A percentile compares a stretch with the other conserved stretches of the same genome.
phyloP scores from a whole-genome alignment of 2,329 filamentous ascomycete genomes.

The Alternaria viburni region DNA sequence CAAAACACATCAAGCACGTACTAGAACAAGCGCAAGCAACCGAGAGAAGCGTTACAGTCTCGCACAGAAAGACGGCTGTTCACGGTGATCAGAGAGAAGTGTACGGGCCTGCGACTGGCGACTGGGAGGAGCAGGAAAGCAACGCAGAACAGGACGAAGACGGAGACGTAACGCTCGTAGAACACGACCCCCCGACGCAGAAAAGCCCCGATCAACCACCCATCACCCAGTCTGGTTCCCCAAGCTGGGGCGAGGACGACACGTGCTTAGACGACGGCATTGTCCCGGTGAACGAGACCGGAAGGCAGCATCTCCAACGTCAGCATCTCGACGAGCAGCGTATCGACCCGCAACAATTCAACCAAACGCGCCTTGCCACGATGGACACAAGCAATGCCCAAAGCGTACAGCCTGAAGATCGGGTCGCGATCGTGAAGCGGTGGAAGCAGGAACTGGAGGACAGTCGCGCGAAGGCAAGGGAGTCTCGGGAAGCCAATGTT shows the following conservation, averaged over 20 bases:
- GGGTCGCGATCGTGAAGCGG: not conserved
- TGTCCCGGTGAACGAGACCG: accelerated
- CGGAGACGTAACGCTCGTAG: not conserved
- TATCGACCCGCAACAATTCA: not conserved
- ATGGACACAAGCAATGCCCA: not conserved
- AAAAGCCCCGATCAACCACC: not conserved
- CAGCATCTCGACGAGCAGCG: not conserved
- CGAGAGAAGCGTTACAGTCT: not conserved
- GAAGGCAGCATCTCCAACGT: not conserved
- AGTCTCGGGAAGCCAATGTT: not conserved
- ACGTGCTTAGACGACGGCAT: not conserved
- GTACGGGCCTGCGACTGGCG: not conserved
- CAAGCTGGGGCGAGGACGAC: not conserved
- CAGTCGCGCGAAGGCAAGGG: not conserved
- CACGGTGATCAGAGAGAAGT: not conserved
- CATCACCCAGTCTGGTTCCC: not conserved
- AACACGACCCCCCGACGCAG: not conserved
- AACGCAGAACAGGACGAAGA: not conserved
- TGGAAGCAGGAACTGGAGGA: not conserved
- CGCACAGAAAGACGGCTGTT: not conserved
- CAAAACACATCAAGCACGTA: not conserved
- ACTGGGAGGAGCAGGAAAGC: not conserved
- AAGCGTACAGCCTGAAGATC: not conserved
- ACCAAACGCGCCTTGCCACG: not conserved
- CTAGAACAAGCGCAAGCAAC: not conserved